Evolutionary conservation across 1,139 yeast species (phyloP).

Genomic region (Diutina scorzettiae): DNA sequence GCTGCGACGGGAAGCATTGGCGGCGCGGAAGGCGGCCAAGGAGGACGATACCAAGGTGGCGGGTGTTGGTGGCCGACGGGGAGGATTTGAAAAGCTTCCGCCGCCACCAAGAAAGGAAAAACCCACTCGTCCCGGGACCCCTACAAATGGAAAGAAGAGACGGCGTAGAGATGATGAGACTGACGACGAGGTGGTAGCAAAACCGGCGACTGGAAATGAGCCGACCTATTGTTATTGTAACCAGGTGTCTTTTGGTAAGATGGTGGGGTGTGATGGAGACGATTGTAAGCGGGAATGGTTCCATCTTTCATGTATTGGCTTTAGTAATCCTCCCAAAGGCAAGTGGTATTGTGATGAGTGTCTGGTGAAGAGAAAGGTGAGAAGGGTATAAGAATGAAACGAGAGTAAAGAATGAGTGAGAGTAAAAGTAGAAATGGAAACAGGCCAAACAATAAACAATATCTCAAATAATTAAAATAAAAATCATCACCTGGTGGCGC

Average conservation of each 20-base stretch:
- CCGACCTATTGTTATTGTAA: constrained; percentile 93
- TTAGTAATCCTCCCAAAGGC: constrained; percentile 84
- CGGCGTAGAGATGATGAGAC: constrained; percentile 7
- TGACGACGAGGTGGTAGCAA: not conserved
- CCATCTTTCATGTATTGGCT: constrained; percentile 91
- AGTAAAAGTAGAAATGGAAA: no score
- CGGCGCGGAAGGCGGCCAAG: constrained; percentile 59
- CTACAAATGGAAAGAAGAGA: not conserved
- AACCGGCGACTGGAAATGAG: constrained; percentile 23
- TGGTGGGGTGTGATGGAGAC: constrained; percentile 98
- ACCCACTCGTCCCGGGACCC: not conserved
- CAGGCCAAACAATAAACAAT: no score
- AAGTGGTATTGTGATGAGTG: constrained; percentile 98
- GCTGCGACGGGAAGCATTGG: constrained; percentile 82
- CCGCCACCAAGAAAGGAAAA: constrained; percentile 9
- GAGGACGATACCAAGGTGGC: constrained; percentile 19
- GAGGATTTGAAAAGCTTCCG: constrained; percentile 8
- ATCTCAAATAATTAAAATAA: no score
- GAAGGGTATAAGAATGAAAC: constrained; percentile 9
- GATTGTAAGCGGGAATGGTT: constrained; percentile 94
- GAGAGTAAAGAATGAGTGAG: not conserved
- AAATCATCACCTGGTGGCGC: no score
- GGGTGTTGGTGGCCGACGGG: constrained; percentile 7
- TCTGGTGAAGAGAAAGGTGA: constrained; percentile 25
- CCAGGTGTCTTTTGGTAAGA: constrained; percentile 93